Evolutionary conservation across 306 rosid species (phyloP), one percentile per base, ranked within the genome.

Genomic region (Quercus cerris): DNA sequence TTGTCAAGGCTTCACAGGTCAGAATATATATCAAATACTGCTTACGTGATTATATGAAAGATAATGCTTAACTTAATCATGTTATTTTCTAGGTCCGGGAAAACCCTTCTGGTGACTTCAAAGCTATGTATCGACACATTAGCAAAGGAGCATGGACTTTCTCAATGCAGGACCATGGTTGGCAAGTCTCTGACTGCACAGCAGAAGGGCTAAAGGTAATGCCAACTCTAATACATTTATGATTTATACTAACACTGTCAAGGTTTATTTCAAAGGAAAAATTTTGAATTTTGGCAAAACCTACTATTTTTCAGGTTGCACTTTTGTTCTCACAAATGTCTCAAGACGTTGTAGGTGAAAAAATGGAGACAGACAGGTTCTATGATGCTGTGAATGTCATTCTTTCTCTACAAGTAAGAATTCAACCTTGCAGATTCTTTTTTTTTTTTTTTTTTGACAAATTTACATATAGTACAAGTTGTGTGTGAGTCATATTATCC

Each of bases 101-200:
- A 70, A 86, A 90, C 75, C 92, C 88, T 44, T 67, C 84, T 0
- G 92, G 92, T 0, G 81, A 88, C 61, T 88, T 84, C 84, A 62
- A 56, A 13, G 67, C 80, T 63, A 86, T 88, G 90, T 76, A 81
- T 31, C 77, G 89, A 58, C 92, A 88, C 81, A 86, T 83, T 5
- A 49, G 61, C 31, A 90, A 90, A 86, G 94, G 94, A 69, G 49
- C 90, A 1, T 91, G 91, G 96, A 81, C 91, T 13, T 86, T 91
- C 78, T 82, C 88, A 55, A 77, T 81, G 74, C 82, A 76, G 0
- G 93, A 91, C 23, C 89, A 91, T 0, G 91, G 90, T 41, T 89
- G 89, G 93, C 88, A 79, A 81, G 87, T 91, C 63, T 87, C 93
- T n/a, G 96, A 91, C 30, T 91, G 91, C 84, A 89, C 93, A 0